Evolutionary conservation across 176 grass and related monocot species (phyloP).

Genomic region (Triticum turgidum): DNA sequence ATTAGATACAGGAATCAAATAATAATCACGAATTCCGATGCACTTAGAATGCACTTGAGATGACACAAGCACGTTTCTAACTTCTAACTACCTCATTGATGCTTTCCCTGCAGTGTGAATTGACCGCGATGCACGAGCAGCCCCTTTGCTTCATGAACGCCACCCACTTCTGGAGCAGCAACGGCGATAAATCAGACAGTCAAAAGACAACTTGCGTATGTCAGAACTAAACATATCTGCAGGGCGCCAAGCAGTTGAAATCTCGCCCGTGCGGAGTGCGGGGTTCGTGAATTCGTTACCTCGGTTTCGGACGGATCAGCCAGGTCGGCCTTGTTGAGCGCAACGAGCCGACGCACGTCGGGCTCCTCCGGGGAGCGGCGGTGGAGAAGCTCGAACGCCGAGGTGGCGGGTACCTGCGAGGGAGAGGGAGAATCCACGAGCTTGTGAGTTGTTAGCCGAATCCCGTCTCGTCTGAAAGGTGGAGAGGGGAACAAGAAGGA

Average conservation of each 20-base stretch:
- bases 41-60: not conserved
- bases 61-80: not conserved
- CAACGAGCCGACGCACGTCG: conserved; percentile 37
- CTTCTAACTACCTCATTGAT: conserved; percentile 52
- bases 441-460: not conserved
- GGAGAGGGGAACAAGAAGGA: not conserved
- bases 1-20: not conserved
- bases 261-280: not conserved
- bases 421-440: not conserved
- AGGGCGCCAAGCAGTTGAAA: not conserved
- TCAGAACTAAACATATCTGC: not conserved
- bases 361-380: conserved; percentile 25
- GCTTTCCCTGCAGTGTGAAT: conserved; percentile 61
- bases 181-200: not conserved
- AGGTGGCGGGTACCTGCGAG: conserved; percentile 53
- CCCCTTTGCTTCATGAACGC: conserved; percentile 44
- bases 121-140: conserved; percentile 45
- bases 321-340: conserved; percentile 70
- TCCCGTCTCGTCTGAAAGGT: not conserved
- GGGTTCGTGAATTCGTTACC: conserved; percentile 27
- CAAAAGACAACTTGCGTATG: not conserved
- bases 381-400: conserved; percentile 38
- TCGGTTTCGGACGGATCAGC: conserved; percentile 50
- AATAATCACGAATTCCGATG: not conserved
- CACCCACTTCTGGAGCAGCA: conserved; percentile 56